Percentiles rank a stretch among this genome's conserved stretches.
Conservation (phyloP, 495 filamentous ascomycete species). For the Endocarpon pusillum region DNA sequence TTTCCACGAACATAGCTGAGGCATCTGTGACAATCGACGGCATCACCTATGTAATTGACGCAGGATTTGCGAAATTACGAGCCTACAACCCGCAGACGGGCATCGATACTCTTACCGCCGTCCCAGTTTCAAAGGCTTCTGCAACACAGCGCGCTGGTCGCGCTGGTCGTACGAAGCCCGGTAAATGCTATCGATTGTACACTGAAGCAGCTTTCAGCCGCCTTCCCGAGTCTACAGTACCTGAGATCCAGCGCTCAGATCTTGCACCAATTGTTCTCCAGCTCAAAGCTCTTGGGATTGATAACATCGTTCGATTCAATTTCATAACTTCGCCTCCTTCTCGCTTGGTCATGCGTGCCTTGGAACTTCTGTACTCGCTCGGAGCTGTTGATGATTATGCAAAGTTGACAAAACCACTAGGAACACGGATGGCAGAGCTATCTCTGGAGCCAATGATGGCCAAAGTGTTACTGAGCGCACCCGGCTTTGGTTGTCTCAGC, state of each 20-base stretch:
- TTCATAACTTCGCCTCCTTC: constrained; percentile 80
- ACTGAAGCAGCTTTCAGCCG: constrained; percentile 56
- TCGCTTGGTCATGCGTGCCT: constrained; percentile 69
- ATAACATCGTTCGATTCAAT: constrained; percentile 83
- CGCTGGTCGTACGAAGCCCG: constrained; percentile 79
- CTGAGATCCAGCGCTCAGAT: constrained; percentile 88
- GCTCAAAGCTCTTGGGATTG: constrained; percentile 89
- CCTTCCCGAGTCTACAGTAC: constrained; percentile 59
- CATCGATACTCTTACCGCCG: constrained; percentile 83
- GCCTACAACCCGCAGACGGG: constrained; percentile 75
- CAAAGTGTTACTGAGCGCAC: constrained; percentile 68
- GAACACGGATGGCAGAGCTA: constrained; percentile 84
- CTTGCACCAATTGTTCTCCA: constrained; percentile 82
- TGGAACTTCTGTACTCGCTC: constrained; percentile 79
- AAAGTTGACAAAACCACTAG: constrained; percentile 76
- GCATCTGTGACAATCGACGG: constrained; percentile 89
- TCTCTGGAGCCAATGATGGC: constrained; percentile 94
- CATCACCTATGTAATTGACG: constrained; percentile 84
- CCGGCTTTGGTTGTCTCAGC: constrained; percentile 57
- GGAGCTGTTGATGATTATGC: constrained; percentile 82
- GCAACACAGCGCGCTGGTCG: constrained; percentile 84
- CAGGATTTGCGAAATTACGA: constrained; percentile 79
- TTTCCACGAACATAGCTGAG: constrained; percentile 94
- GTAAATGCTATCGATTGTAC: constrained; percentile 90
- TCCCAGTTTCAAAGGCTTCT: constrained; percentile 79